These are phyloP conservation scores for Clonostachys sp. DNA, from an alignment of 2,329 filamentous ascomycete genomes.

Conservation along the genomic window DNA sequence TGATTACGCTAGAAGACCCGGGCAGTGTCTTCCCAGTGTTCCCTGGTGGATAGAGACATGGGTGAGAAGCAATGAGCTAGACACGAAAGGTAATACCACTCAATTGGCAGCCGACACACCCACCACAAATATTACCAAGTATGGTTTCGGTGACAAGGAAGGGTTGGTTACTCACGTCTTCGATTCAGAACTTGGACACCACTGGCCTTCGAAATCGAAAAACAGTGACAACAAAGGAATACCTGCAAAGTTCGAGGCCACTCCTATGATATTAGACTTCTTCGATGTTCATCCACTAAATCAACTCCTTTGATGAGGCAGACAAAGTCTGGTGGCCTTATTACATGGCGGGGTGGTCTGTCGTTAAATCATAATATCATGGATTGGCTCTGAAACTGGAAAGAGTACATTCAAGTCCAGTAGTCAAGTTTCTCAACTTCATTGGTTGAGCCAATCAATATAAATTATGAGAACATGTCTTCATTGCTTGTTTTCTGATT, in stretches of 20 bases:
- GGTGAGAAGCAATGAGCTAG: neutral
- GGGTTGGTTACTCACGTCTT: neutral
- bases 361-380: no score
- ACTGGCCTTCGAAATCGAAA: neutral
- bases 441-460: no score
- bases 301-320: no score
- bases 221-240: neutral
- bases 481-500: no score
- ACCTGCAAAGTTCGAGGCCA: neutral
- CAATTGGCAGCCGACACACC: neutral
- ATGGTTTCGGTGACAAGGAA: neutral
- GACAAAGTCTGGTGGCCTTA: no score
- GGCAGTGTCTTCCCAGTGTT: neutral
- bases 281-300: neutral
- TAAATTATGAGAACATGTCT: no score
- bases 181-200: neutral
- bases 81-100: neutral
- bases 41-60: neutral
- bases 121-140: neutral
- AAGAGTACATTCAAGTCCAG: no score
- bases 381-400: no score
- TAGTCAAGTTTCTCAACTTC: no score
- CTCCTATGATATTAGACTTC: neutral
- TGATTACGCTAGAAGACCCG: neutral
- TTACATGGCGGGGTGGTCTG: no score